These are phyloP conservation scores for Canavalia gladiata DNA, from an alignment of 306 rosid genomes.

Conservation along the genomic window DNA sequence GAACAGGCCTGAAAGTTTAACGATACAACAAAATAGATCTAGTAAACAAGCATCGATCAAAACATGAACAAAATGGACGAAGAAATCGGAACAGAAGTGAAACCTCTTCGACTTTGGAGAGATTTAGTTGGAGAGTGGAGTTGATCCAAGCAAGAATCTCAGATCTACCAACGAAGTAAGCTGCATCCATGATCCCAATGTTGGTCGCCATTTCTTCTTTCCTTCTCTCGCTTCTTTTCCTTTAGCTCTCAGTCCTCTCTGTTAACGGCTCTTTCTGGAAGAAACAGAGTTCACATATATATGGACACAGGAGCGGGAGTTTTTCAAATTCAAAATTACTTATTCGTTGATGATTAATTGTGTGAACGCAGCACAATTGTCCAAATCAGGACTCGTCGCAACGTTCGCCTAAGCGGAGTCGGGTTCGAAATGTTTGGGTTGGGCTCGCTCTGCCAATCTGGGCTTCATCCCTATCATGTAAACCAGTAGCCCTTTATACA, in stretches of 20 bases:
- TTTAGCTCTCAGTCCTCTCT: not conserved
- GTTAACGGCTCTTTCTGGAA: slow-evolving; percentile 41
- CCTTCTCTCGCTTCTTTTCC: not conserved
- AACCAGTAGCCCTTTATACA: too few relatives aligned
- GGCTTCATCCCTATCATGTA: too few relatives aligned
- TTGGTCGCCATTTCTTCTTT: slow-evolving; percentile 76
- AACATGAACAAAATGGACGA: not conserved
- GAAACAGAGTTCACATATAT: slow-evolving; percentile 40
- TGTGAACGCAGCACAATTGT: not conserved
- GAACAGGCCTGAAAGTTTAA: slow-evolving; percentile 71
- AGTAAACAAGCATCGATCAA: not conserved
- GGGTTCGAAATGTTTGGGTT: slow-evolving; percentile 9
- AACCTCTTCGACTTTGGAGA: slow-evolving; percentile 87
- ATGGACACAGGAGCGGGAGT: slow-evolving; percentile 70
- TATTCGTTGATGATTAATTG: not conserved
- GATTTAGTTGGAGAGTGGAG: slow-evolving; percentile 87
- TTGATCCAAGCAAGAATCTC: slow-evolving; percentile 95
- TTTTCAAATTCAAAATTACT: slow-evolving; percentile 50
- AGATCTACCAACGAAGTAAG: slow-evolving; percentile 96
- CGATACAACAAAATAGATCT: slow-evolving; percentile 16
- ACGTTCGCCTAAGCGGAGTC: not conserved
- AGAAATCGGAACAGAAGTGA: slow-evolving; percentile 11
- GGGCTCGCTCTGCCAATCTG: not conserved
- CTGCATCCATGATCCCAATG: slow-evolving; percentile 94
- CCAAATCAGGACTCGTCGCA: not conserved